Base-by-base conservation (phyloP, 768 basidiomycete genomes). In the Kwoniella dejecticola region DNA sequence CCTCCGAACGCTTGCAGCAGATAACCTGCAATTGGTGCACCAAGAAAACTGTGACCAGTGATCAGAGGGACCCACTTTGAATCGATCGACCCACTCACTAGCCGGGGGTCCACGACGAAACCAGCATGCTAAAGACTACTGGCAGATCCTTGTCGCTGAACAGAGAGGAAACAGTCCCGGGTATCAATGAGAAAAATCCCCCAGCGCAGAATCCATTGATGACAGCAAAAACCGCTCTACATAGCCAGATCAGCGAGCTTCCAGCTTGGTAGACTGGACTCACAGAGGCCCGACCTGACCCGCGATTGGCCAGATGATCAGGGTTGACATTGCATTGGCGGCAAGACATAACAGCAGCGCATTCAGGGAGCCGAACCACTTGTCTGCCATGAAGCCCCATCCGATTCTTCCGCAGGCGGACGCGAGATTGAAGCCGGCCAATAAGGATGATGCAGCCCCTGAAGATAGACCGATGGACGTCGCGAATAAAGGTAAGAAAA, bases 351-450 rank as follows among this genome's bases (percentile, higher is more conserved):
- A 45, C 52, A 81, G 79, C 62, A 82, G 76, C 42, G 81, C 74
- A 67, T 82, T 82, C 41, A 79, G 74, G 15, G 80, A 77, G 3
- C 82, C 82, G 45, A 82, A 62, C 17, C 70, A 64, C 33, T 24
- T 50, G 66, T 82, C 82, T 4, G 80, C 77, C n/a, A 79, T 42
- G 56, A 77, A 75, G 0, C 82, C 82, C 47, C 80, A 77, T 23
- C 71, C 52, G 31, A 79, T 77, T 50, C 81, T 65, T 64, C 76
- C 76, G 17, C 59, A 46, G 0, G 71, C 74, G 11, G 67, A 69
- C 21, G 71, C 41, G 1, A 77, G 60, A 54, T 77, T 77, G 61
- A 65, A 77, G 2, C 71, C 68, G 0, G 72, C 62, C 5, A 74
- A 62, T 1, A 77, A 52, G 11, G 46, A 41, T 0, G 73, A 68